A percentile compares a stretch with the other conserved stretches of the same genome.
phyloP scores from a whole-genome alignment of 2,329 filamentous ascomycete species.

The Metarhizium humberi region DNA sequence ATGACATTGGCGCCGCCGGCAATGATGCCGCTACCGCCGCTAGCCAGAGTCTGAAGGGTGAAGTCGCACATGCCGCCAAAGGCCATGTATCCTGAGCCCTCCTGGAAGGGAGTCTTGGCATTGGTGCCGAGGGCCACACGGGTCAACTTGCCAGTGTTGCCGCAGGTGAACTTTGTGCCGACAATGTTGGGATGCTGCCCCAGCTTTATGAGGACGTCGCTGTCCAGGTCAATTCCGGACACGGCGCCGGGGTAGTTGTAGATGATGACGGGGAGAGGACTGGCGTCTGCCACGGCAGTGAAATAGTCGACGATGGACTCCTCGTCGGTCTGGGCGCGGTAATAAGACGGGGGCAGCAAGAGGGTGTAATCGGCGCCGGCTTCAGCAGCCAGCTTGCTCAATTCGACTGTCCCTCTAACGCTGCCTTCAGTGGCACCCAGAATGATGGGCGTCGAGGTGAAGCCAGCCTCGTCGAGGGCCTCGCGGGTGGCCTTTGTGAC shows the following conservation, averaged over 20 bases:
- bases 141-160: constrained; percentile 82
- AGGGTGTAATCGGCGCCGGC: constrained; percentile 75
- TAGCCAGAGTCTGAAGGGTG: constrained; percentile 70
- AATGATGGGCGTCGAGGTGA: constrained; percentile 66
- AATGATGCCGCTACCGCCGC: constrained; percentile 75
- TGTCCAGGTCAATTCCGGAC: constrained; percentile 81
- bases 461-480: constrained; percentile 74
- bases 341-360: constrained; percentile 75
- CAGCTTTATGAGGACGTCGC: constrained; percentile 72
- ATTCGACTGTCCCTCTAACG: constrained; percentile 69
- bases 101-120: constrained; percentile 54
- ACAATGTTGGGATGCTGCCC: constrained; percentile 75
- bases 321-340: constrained; percentile 67
- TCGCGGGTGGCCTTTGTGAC: constrained; percentile 72
- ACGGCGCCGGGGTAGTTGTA: constrained; percentile 92
- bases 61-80: constrained; percentile 87
- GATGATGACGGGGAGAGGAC: constrained; percentile 68
- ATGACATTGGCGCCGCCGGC: constrained; percentile 79
- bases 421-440: constrained; percentile 75
- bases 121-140: constrained; percentile 65
- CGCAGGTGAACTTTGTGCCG: constrained; percentile 87
- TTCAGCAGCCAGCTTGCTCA: constrained; percentile 55
- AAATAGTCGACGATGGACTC: constrained; percentile 66
- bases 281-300: constrained; percentile 63
- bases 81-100: constrained; percentile 66